These are phyloP conservation scores for Platanthera zijinensis DNA, from an alignment of 106 monocot genomes.

Conservation along the genomic window DNA sequence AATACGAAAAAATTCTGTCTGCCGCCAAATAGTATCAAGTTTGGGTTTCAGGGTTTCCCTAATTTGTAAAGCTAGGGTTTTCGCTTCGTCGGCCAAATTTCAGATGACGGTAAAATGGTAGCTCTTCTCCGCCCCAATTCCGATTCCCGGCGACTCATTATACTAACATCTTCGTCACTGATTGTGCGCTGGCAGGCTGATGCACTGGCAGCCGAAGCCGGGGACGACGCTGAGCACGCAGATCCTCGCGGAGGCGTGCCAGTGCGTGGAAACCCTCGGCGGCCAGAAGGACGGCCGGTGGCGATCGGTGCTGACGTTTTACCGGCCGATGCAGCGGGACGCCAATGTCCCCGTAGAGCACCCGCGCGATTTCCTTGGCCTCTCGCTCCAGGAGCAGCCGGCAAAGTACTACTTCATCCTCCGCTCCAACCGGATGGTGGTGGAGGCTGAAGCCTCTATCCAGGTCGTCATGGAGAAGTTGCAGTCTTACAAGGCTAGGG, in stretches of 20 bases:
- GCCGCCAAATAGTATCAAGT: too few relatives aligned
- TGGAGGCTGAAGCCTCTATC: slow-evolving; percentile 63
- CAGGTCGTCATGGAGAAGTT: slow-evolving; percentile 87
- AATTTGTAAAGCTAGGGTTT: not conserved
- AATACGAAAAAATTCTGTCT: too few relatives aligned
- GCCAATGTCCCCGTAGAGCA: slow-evolving; percentile 12
- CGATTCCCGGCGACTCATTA: not conserved
- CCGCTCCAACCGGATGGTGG: slow-evolving; percentile 38
- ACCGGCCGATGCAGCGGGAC: slow-evolving; percentile 66
- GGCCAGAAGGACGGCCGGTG: slow-evolving; percentile 70
- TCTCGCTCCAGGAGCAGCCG: slow-evolving; percentile 67
- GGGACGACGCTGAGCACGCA: slow-evolving; percentile 79
- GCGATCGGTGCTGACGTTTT: slow-evolving; percentile 68
- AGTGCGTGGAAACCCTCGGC: slow-evolving; percentile 54
- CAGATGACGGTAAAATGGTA: slow-evolving; percentile 10
- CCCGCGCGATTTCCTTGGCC: slow-evolving; percentile 60
- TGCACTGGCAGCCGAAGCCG: slow-evolving; percentile 93
- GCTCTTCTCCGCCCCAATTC: not conserved
- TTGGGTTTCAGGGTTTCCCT: too few relatives aligned
- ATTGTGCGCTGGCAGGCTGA: slow-evolving; percentile 36
- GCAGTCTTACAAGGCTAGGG: slow-evolving; percentile 83
- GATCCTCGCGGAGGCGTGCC: slow-evolving; percentile 70
- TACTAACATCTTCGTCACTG: not conserved
- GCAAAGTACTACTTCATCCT: slow-evolving; percentile 66
- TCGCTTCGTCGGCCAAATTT: not conserved